phyloP scores from a whole-genome alignment of 1,139 yeast species.

The Citeromyces siamensis region DNA sequence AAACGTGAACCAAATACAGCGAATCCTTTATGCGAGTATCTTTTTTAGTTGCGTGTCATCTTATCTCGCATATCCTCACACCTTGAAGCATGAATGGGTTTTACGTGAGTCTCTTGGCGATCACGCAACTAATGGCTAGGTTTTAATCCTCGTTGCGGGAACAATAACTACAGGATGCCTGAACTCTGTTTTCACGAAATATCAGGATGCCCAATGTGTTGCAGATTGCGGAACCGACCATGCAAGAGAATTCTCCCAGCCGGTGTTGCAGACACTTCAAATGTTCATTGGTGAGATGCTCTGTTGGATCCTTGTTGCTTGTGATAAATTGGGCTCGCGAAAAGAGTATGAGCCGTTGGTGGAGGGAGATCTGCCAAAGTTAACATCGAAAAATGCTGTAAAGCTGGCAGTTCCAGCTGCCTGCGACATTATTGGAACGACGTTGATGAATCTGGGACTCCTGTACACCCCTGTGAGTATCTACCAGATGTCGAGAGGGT shows the following conservation, averaged over 20 bases:
- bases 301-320: slow-evolving; percentile 27
- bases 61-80: not conserved
- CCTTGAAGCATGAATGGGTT: not conserved
- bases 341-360: slow-evolving; percentile 1
- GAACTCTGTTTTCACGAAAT: slow-evolving; percentile 66
- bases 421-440: slow-evolving; percentile 66
- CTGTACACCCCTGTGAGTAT: slow-evolving; percentile 71
- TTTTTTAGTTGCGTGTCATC: no score
- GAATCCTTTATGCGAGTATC: no score
- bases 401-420: slow-evolving; percentile 48
- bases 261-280: slow-evolving; percentile 68
- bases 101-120: not conserved
- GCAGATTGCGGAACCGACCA: slow-evolving; percentile 36
- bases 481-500: slow-evolving; percentile 79
- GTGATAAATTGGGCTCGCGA: slow-evolving; percentile 5
- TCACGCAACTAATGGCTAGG: slow-evolving; percentile 7
- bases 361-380: slow-evolving; percentile 8
- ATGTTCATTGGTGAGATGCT: slow-evolving; percentile 72
- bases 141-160: slow-evolving; percentile 28
- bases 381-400: slow-evolving; percentile 14
- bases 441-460: slow-evolving; percentile 66
- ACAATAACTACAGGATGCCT: slow-evolving; percentile 59
- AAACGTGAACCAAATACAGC: no score
- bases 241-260: slow-evolving; percentile 52
- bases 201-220: slow-evolving; percentile 69